A percentile compares a stretch with the other conserved stretches of the same genome.
Conservation (phyloP, 169 alveolate species). For the Eimeria zaria region DNA sequence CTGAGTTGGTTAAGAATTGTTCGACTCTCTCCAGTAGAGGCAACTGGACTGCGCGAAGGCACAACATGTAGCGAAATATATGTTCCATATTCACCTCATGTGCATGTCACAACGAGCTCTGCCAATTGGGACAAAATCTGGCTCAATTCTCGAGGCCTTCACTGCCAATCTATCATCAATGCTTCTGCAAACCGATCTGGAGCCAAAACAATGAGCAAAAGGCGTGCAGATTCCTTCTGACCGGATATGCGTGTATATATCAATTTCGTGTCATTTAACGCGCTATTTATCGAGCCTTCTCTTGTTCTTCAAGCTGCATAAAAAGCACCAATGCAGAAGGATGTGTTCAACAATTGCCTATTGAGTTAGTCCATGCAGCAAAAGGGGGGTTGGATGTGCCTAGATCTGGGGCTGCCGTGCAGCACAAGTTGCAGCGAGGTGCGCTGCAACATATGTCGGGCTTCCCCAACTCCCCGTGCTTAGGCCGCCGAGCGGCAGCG, state of each 20-base stretch:
- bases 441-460: too few relatives aligned
- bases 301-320: too few relatives aligned
- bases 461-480: too few relatives aligned
- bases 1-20: neutral
- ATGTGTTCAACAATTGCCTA: too few relatives aligned
- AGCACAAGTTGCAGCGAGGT: too few relatives aligned
- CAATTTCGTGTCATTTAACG: neutral
- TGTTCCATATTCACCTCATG: neutral
- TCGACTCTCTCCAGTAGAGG: neutral
- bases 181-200: slow-evolving; percentile 8
- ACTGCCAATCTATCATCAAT: neutral
- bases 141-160: neutral
- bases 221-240: neutral
- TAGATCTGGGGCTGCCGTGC: too few relatives aligned
- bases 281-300: too few relatives aligned
- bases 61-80: neutral
- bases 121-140: neutral
- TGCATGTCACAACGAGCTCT: neutral
- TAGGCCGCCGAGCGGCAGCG: too few relatives aligned
- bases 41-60: neutral
- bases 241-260: neutral
- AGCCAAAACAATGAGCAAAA: neutral
- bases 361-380: too few relatives aligned
- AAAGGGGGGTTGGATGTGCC: too few relatives aligned
- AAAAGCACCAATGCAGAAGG: too few relatives aligned